phyloP scores from a whole-genome alignment of 2,329 filamentous ascomycete genomes.

The Ophiostoma sp. region DNA sequence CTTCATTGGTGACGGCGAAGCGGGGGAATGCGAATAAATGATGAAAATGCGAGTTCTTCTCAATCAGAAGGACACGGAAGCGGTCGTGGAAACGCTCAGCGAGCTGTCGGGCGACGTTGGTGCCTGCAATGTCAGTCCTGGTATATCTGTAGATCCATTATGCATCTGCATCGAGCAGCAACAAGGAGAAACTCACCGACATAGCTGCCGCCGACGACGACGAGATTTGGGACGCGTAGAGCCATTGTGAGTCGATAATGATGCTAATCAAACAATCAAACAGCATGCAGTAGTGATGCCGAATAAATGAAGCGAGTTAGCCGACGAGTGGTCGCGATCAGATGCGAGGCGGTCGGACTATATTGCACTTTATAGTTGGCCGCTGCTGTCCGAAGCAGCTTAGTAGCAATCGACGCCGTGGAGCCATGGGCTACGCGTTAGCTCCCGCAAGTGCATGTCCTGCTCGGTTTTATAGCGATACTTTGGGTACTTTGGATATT shows the following conservation, averaged over 20 bases:
- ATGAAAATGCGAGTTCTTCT: conserved; percentile 57
- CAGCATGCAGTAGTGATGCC: neutral
- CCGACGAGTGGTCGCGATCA: neutral
- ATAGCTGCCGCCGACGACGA: conserved; percentile 26
- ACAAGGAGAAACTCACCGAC: conserved; percentile 19
- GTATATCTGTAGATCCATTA: neutral
- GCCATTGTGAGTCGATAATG: conserved; percentile 11
- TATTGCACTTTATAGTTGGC: neutral
- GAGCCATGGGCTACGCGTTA: neutral
- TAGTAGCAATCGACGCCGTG: too few relatives aligned
- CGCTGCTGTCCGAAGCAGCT: neutral
- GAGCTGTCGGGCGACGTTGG: conserved; percentile 40
- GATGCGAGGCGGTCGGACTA: neutral
- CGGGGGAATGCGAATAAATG: conserved; percentile 57
- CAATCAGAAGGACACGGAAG: conserved; percentile 52
- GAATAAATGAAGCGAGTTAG: neutral
- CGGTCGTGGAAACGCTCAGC: conserved; percentile 43
- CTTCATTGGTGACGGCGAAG: conserved; percentile 49
- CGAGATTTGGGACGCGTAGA: conserved; percentile 19
- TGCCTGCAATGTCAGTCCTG: neutral
- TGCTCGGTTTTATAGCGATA: neutral
- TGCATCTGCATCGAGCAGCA: neutral
- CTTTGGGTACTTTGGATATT: neutral
- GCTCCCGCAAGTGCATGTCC: neutral
- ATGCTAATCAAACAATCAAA: neutral